Conservation (phyloP, 257 asterid genomes). For the Oldenlandia corymbosa region DNA sequence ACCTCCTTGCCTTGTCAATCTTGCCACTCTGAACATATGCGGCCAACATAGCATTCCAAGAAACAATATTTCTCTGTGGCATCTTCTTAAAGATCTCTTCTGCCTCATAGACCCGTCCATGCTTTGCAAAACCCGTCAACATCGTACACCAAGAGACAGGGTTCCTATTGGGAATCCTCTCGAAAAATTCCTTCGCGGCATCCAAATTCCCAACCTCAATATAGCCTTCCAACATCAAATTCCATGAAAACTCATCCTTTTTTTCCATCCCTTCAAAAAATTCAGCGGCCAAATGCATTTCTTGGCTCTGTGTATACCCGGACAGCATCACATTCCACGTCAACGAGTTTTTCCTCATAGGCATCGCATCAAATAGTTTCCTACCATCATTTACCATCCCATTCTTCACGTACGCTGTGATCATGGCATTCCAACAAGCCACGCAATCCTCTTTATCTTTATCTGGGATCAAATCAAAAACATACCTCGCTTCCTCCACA, state of each 20-base stretch:
- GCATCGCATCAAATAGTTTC: too few species aligned
- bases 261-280: conserved; percentile 29
- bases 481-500: too few species aligned
- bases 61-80: conserved; percentile 26
- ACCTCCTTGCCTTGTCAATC: conserved; percentile 20
- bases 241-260: conserved; percentile 38
- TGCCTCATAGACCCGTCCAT: conserved; percentile 24
- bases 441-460: too few species aligned
- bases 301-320: conserved; percentile 33
- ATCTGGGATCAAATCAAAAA: too few species aligned
- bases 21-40: conserved; percentile 31
- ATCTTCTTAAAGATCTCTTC: conserved; percentile 29
- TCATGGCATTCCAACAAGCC: too few species aligned
- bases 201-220: conserved; percentile 26
- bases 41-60: conserved; percentile 39
- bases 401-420: too few species aligned
- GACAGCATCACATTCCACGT: conserved; percentile 37
- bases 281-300: conserved; percentile 20
- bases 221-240: conserved; percentile 33
- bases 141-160: conserved; percentile 38
- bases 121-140: conserved; percentile 31
- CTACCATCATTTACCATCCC: too few species aligned
- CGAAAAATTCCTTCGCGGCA: conserved; percentile 27
- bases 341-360: conserved; percentile 34
- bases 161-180: conserved; percentile 21